These are phyloP conservation scores for Annona squamosa DNA, from an alignment of 164 flowering plant genomes.

Conservation along the genomic window DNA sequence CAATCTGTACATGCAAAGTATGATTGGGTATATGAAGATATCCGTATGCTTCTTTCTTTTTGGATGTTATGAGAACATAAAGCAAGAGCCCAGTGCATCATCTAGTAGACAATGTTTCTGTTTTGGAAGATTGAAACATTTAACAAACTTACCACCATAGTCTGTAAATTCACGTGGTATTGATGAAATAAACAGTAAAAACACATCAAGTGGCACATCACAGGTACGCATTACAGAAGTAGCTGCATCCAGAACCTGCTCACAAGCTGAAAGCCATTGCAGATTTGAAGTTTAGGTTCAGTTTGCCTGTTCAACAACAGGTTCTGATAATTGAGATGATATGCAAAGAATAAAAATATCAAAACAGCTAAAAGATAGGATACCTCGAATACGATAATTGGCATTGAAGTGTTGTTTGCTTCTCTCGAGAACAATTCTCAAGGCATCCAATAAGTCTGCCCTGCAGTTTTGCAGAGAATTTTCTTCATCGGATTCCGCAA, in stretches of 20 bases:
- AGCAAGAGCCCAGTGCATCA: background rate
- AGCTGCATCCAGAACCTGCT: slow-evolving; percentile 61
- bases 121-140: slow-evolving; percentile 2
- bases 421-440: slow-evolving; percentile 65
- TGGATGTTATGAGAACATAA: background rate
- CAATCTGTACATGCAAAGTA: no score
- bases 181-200: slow-evolving; percentile 61
- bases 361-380: slow-evolving; percentile 15
- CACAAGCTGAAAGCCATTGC: slow-evolving; percentile 51
- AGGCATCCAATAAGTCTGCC: slow-evolving; percentile 44
- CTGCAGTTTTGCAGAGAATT: slow-evolving; percentile 15
- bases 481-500: slow-evolving; percentile 18
- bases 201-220: slow-evolving; percentile 58
- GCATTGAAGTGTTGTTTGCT: slow-evolving; percentile 93
- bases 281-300: slow-evolving; percentile 1
- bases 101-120: background rate
- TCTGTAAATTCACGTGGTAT: slow-evolving; percentile 75
- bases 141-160: slow-evolving; percentile 47
- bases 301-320: background rate
- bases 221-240: slow-evolving; percentile 36
- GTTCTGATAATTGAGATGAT: background rate
- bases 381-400: slow-evolving; percentile 83
- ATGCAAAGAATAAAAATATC: background rate
- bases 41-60: background rate
- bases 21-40: background rate